These are phyloP conservation scores for Alnus glutinosa DNA, from an alignment of 306 rosid species.

Conservation along the genomic window DNA sequence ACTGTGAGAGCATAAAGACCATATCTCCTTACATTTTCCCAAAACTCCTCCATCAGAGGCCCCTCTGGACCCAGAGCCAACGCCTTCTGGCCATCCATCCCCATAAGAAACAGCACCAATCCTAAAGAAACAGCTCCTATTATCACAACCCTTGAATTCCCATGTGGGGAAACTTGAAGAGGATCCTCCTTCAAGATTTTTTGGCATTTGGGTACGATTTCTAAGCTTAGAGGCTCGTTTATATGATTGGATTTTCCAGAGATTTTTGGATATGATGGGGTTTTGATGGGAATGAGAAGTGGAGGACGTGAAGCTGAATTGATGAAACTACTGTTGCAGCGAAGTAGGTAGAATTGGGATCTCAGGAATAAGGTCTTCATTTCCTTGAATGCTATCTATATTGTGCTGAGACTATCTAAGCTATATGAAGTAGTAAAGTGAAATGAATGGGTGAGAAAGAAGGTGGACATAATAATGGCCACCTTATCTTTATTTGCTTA, in stretches of 20 bases:
- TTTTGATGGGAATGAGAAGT: slow-evolving; percentile 29
- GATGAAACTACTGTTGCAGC: slow-evolving; percentile 21
- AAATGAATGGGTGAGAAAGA: not conserved
- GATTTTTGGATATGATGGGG: slow-evolving; percentile 16
- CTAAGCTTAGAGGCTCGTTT: slow-evolving; percentile 9
- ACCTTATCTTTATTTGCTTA: not conserved
- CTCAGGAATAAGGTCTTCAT: slow-evolving; percentile 48
- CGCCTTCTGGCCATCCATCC: slow-evolving; percentile 60
- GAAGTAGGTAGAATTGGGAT: slow-evolving; percentile 38
- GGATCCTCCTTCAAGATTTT: not conserved
- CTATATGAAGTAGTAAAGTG: not conserved
- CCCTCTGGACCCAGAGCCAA: slow-evolving; percentile 91
- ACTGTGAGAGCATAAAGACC: slow-evolving; percentile 82
- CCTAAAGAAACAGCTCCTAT: slow-evolving; percentile 76
- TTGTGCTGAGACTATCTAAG: not conserved
- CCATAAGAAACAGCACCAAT: slow-evolving; percentile 46
- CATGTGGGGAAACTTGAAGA: slow-evolving; percentile 12
- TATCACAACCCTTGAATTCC: slow-evolving; percentile 42
- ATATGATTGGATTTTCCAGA: not conserved
- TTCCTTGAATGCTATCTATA: not conserved
- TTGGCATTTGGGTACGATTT: slow-evolving; percentile 21
- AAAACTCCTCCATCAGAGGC: slow-evolving; percentile 87
- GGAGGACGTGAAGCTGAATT: slow-evolving; percentile 26
- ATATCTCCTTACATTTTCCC: slow-evolving; percentile 93
- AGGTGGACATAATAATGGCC: not conserved